Evolutionary conservation across 192 early-diverging fungal genomes (phyloP), one percentile per base, ranked within the genome.

Genomic region (Entomortierella parvispora): DNA sequence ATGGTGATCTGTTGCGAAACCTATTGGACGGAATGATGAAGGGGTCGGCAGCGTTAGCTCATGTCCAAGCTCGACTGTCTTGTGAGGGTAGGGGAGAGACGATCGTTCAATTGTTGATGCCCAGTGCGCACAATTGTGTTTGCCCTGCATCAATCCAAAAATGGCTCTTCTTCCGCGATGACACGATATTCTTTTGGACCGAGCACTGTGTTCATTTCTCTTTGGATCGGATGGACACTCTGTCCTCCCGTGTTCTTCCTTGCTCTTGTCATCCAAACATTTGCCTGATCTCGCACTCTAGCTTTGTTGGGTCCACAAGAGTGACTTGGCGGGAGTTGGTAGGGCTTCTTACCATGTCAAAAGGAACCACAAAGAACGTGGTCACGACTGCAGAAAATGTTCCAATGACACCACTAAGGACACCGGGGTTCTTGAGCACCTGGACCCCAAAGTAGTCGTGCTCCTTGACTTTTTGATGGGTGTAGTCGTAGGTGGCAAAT

Each of bases 401-500:
- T 28, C 80, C 80, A 1, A 81, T 52, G 14, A 60, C 33, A 15
- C 66, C 70, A 33, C 64, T 62, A 7, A 69, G 47, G 17, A 69
- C 60, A 14, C 48, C 68, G 9, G 70, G 65, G 55, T 33, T 63
- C 45, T 29, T 44, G 8, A 81, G 49, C 14, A 37, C 28, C 31
- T 81, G 55, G 11, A 72, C 45, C 23, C 51, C 50, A 26, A 52
- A 67, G 22, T 65, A 48, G 6, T 74, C 55, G 23, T 69, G 68
- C 51, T 65, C 60, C n/a, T 81, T 69, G 43, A 47, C 62, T 46
- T 64, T 49, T 47, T 74, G 66, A 0, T 26, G 37, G 10, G 62
- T 62, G 26, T 65, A 74, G 61, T 81, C 80, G 54, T 76, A 81
- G 15, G 80, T 68, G 4, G 70, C 80, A 37, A 81, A 81, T 56